Evolutionary conservation across 2,329 filamentous ascomycete genomes (phyloP).

Genomic region (Sporothrix luriei): DNA sequence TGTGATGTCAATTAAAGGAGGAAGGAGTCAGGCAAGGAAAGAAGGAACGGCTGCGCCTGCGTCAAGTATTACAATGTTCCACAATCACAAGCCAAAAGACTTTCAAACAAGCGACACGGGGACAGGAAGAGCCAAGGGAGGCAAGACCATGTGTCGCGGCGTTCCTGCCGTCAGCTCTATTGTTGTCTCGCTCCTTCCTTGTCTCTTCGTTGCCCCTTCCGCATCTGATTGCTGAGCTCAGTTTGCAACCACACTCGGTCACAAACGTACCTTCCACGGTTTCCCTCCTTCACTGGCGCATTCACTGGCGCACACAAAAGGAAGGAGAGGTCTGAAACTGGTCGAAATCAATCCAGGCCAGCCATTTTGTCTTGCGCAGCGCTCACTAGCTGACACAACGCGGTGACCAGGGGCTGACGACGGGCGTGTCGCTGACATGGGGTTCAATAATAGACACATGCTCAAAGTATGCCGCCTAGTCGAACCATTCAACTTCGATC

Average conservation of each 20-base stretch:
- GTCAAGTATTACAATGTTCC: conserved; percentile 16
- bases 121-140: conserved; percentile 8
- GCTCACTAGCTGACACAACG: conserved; percentile 14
- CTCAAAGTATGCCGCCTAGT: background rate
- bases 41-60: conserved; percentile 2
- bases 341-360: background rate
- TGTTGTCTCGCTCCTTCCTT: conserved; percentile 15
- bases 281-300: background rate
- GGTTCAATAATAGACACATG: conserved; percentile 19
- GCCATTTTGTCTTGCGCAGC: background rate
- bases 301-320: background rate
- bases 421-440: conserved; percentile 23
- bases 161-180: conserved; percentile 2
- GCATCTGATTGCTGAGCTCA: background rate
- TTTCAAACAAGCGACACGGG: background rate
- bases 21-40: background rate
- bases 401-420: background rate
- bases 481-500: background rate
- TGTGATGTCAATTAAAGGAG: background rate
- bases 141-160: background rate
- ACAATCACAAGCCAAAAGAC: conserved; percentile 27
- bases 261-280: background rate
- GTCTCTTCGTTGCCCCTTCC: background rate
- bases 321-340: background rate
- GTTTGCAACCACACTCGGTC: conserved; percentile 6